Evolutionary conservation across 2,329 filamentous ascomycete species (phyloP), one percentile per base, ranked within the genome.

Genomic region (Aspergillus sp.): DNA sequence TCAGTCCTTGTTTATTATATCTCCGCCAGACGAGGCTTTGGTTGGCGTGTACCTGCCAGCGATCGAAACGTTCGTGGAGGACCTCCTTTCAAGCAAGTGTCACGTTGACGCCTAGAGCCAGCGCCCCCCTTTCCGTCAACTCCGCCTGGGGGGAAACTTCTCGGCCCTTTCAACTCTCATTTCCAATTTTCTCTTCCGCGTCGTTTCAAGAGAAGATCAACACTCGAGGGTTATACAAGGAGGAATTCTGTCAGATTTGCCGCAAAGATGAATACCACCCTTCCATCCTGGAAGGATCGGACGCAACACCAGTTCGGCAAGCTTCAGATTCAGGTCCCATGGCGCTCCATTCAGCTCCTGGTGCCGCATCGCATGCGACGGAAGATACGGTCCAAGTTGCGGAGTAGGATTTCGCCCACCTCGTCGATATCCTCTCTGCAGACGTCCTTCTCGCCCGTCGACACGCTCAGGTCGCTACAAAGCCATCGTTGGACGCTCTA

Each of bases 401-500:
- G 87, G 65, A 87, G 86, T 70, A 80, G 87, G 66, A 79, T 87
- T 67, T 86, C 87, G 46, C 87, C 87, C 50, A 84, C 88, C 22
- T 88, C 90, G 54, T 89, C 89, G 63, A 86, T 97, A 70, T 85
- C 91, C 54, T 84, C 83, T 31, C 82, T 97, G 57, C 85, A 96
- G 76, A 92, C 87, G 16, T 96, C 92, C 1, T 90, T 92, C 76
- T 92, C 90, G 66, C 88, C 91, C 5, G 81, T 85, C 69, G 89
- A 96, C 71, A 92, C 92, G 12, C 77, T 97, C 62, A 85, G 86
- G 61, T 85, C 89, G 42, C 81, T 97, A 63, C 88, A 89, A 68
- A 85, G 85, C 61, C 91, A 95, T 73, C 86, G 86, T 64, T 97
- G 91, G 91, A 89, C 85, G 54, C 80, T 88, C 54, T 90, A 92